Base-by-base conservation (phyloP, 441 rosid species). In the Euphorbia celastroides region DNA sequence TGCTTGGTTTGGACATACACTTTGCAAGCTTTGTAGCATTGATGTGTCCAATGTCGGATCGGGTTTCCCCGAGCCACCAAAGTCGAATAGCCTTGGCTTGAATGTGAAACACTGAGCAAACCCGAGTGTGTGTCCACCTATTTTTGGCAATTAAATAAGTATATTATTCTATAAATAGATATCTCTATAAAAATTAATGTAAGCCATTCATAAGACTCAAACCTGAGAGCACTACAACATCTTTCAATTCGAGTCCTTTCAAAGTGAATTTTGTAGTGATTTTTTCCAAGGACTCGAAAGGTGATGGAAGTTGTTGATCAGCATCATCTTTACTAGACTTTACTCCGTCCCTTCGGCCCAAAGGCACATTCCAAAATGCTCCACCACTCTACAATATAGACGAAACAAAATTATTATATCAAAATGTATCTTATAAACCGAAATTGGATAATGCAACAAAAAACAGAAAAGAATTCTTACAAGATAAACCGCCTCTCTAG, bases 21-120 rank as follows among this genome's bases (percentile, higher is more conserved):
- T 74, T 57, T 80, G 83, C 64, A 86, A 66, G 28, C 73, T 78
- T 59, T 77, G 81, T 19, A 81, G 81, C 20, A 88, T 57, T 13
- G 85, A 77, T 62, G 80, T 20, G 54, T 78, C 88, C 0, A 88
- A 80, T 2, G 70, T 42, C 13, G 89, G 91, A 60, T 86, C 91
- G 8, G 91, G 87, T 57, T 78, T 68, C 22, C 87, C 89, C 0
- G 87, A 77, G 23, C 89, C 81, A 16, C 62, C 72, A 10, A 82
- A 82, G 78, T 88, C 62, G 77, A 84, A 88, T 50, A 88, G 80
- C 77, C 89, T 79, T 32, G 77, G 60, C 80, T 86, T 88, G 80
- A 88, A 83, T n/a, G 85, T 75, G 78, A 78, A 80, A 73, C 94
- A 88, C 65, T 84, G 94, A 36, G 94, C 91, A 62, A 84, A 84